A percentile compares a stretch with the other conserved stretches of the same genome.
phyloP scores from a whole-genome alignment of 495 filamentous ascomycete species.

The Cercophora samala region DNA sequence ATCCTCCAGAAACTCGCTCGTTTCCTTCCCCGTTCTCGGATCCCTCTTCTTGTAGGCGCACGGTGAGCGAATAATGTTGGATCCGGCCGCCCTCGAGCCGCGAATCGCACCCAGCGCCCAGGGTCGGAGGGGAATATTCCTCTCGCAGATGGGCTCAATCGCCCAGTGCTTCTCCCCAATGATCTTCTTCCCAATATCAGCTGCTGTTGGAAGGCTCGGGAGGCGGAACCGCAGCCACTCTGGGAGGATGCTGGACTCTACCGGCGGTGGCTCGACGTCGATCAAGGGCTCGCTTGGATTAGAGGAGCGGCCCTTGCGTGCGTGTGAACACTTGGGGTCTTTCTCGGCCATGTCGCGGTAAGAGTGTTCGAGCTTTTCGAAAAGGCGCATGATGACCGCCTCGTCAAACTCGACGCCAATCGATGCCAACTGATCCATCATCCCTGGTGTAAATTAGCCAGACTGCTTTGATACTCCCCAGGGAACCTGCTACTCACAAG shows the following conservation, averaged over 20 bases:
- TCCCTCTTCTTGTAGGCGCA: conserved; percentile 56
- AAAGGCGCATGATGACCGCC: conserved; percentile 51
- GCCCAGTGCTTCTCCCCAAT: conserved; percentile 40
- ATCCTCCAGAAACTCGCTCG: conserved; percentile 46
- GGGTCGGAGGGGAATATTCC: conserved; percentile 50
- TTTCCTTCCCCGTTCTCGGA: conserved; percentile 44
- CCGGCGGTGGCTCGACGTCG: not conserved
- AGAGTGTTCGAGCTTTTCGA: conserved; percentile 47
- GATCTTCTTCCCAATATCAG: conserved; percentile 11
- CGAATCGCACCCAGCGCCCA: conserved; percentile 58
- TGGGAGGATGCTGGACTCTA: conserved; percentile 3
- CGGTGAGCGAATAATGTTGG: conserved; percentile 51
- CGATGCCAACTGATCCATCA: conserved; percentile 64
- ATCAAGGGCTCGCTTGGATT: not conserved
- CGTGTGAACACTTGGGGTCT: not conserved
- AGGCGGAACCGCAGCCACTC: not conserved
- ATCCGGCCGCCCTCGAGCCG: conserved; percentile 50
- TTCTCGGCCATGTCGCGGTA: conserved; percentile 30
- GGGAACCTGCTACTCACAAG: conserved; percentile 54
- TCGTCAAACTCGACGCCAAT: conserved; percentile 57
- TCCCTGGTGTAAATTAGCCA: conserved; percentile 35
- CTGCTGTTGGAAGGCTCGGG: not conserved
- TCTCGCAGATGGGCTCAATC: conserved; percentile 42
- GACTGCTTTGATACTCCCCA: not conserved
- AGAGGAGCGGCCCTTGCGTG: not conserved